A percentile compares a stretch with the other conserved stretches of the same genome.
Conservation (phyloP, 83 land plant species). For the Diphasiastrum complanatum region DNA sequence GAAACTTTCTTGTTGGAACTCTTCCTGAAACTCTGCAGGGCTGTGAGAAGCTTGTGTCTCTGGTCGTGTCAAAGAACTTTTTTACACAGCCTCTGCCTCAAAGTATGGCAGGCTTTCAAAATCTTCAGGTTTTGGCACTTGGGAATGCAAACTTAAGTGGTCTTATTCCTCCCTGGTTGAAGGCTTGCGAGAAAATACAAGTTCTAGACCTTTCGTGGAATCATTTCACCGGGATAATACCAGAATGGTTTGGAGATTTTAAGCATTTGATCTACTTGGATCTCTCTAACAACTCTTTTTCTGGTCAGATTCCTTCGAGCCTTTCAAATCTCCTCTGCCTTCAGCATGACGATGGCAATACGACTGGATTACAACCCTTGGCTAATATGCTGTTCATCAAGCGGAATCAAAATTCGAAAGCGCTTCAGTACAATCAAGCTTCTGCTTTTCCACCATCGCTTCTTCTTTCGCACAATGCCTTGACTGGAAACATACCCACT, state of each 20-base stretch:
- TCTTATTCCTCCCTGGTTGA: slow-evolving; percentile 39
- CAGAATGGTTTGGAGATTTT: slow-evolving; percentile 33
- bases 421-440: slow-evolving; percentile 43
- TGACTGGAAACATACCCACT: slow-evolving; percentile 56
- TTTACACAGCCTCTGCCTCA: slow-evolving; percentile 34
- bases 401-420: slow-evolving; percentile 23
- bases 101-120: slow-evolving; percentile 27
- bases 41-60: slow-evolving; percentile 34
- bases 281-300: slow-evolving; percentile 11
- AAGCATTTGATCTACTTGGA: background rate
- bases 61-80: slow-evolving; percentile 42
- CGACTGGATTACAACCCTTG: slow-evolving; percentile 6
- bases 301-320: slow-evolving; percentile 34
- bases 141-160: slow-evolving; percentile 42
- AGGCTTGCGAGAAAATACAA: slow-evolving; percentile 29
- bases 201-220: slow-evolving; percentile 54
- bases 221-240: slow-evolving; percentile 27
- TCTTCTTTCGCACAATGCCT: slow-evolving; percentile 41
- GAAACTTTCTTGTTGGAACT: slow-evolving; percentile 30
- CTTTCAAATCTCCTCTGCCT: slow-evolving; percentile 20
- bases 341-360: background rate
- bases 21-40: slow-evolving; percentile 27
- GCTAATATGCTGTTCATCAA: slow-evolving; percentile 3
- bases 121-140: slow-evolving; percentile 36
- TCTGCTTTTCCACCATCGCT: slow-evolving; percentile 47